Conservation (phyloP, 2,329 filamentous ascomycete genomes). For the Xylariomycetidae sp. region DNA sequence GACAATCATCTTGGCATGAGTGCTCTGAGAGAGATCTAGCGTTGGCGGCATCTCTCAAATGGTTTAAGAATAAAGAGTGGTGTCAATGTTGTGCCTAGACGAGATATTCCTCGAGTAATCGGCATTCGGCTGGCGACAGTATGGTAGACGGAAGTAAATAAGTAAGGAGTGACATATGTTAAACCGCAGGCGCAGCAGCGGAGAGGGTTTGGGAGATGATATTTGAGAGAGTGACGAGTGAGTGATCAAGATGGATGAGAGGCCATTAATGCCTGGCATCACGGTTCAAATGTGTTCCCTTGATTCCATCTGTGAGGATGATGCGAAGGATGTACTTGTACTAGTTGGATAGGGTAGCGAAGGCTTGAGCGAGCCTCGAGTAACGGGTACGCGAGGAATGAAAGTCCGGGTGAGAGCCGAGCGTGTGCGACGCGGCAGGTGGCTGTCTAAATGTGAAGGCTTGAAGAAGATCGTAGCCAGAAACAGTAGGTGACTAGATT, state of each 20-base stretch:
- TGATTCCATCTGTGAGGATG: slow-evolving; percentile 1
- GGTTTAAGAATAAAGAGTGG: not conserved
- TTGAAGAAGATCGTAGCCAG: slow-evolving; percentile 20
- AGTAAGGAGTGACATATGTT: slow-evolving; percentile 13
- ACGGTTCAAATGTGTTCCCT: not conserved
- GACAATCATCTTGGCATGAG: slow-evolving; percentile 47
- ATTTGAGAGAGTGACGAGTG: slow-evolving; percentile 18
- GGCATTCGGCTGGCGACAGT: not conserved
- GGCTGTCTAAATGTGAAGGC: slow-evolving; percentile 14
- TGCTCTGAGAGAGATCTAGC: slow-evolving; percentile 40
- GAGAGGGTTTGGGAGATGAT: slow-evolving; percentile 8
- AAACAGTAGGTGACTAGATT: slow-evolving; percentile 23
- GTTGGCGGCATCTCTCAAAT: slow-evolving; percentile 38
- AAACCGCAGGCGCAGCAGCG: slow-evolving; percentile 10
- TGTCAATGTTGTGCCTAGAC: too few relatives aligned
- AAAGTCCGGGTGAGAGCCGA: not conserved
- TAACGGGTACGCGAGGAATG: not conserved
- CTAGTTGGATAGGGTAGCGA: slow-evolving; percentile 15
- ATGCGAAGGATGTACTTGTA: slow-evolving; percentile 16
- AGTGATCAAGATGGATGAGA: slow-evolving; percentile 12
- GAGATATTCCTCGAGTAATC: not conserved
- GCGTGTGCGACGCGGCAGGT: slow-evolving; percentile 17
- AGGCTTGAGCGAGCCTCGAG: not conserved
- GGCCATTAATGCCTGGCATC: slow-evolving; percentile 18
- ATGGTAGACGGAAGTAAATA: slow-evolving; percentile 4